phyloP scores from a whole-genome alignment of 139 green algal genomes.

The Micromonas pusilla region DNA sequence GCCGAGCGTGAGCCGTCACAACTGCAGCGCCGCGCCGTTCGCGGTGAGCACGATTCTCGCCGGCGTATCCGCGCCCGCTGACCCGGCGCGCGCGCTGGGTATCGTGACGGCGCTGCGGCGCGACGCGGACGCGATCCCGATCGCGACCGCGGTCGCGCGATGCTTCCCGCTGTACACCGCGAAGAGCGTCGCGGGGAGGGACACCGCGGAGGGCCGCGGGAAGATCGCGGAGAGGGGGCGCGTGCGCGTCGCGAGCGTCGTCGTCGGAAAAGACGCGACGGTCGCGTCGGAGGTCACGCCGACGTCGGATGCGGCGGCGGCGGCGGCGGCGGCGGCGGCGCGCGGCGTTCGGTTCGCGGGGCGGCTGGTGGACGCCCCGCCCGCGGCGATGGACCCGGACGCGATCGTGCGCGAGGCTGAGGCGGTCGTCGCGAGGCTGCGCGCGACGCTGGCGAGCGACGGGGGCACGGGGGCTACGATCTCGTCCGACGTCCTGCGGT shows the following conservation, averaged over 20 bases:
- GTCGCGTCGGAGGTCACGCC: not conserved
- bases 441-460: not conserved
- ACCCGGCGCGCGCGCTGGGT: not conserved
- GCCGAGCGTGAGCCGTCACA: constrained; percentile 13
- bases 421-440: not conserved
- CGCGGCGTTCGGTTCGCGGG: not conserved
- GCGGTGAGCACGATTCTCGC: not conserved
- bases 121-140: not conserved
- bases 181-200: not conserved
- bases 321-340: not conserved
- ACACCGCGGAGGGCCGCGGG: not conserved
- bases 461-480: not conserved
- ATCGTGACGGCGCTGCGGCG: not conserved
- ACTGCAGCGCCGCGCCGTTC: not conserved
- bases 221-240: not conserved
- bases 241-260: not conserved
- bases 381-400: constrained; percentile 6
- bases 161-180: not conserved
- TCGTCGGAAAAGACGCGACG: too few relatives aligned
- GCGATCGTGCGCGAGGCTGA: constrained; percentile 15
- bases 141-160: not conserved
- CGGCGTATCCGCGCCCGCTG: not conserved
- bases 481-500: not conserved
- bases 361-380: constrained; percentile 22
- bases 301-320: not conserved